Percentiles rank a stretch among this genome's conserved stretches.
phyloP scores from a whole-genome alignment of 768 basidiomycete genomes.

The Pulveroboletus frians region DNA sequence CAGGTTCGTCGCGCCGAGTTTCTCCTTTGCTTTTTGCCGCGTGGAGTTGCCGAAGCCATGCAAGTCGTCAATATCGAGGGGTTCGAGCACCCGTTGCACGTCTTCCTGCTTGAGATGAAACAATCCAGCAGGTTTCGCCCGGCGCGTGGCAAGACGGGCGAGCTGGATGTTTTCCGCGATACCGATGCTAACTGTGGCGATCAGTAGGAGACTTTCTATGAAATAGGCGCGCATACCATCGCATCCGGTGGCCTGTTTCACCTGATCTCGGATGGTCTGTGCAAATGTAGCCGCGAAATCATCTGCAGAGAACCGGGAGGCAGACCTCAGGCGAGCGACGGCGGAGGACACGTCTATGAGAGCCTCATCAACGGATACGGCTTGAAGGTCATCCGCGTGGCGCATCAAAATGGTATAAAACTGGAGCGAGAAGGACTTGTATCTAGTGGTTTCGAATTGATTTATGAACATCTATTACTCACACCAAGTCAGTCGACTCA shows the following conservation, averaged over 20 bases:
- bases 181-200: constrained; percentile 74
- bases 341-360: constrained; percentile 79
- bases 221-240: constrained; percentile 48
- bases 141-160: constrained; percentile 84
- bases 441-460: constrained; percentile 41
- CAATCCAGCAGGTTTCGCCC: constrained; percentile 87
- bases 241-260: constrained; percentile 76
- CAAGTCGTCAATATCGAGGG: constrained; percentile 72
- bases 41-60: constrained; percentile 82
- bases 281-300: constrained; percentile 78
- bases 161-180: constrained; percentile 89
- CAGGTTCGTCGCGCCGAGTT: constrained; percentile 65
- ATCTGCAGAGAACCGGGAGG: constrained; percentile 19
- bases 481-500: constrained; percentile 26
- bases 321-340: constrained; percentile 36
- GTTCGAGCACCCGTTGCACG: constrained; percentile 51
- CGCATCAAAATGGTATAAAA: constrained; percentile 93
- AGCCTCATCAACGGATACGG: constrained; percentile 95
- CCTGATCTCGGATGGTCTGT: constrained; percentile 71
- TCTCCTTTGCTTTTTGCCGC: constrained; percentile 73
- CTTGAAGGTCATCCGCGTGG: constrained; percentile 87
- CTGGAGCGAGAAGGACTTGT: constrained; percentile 74
- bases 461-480: not conserved
- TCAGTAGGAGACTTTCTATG: not conserved
- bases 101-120: constrained; percentile 63